These are phyloP conservation scores for Aspergillus jensenii DNA, from an alignment of 2,329 filamentous ascomycete genomes.

Conservation along the genomic window DNA sequence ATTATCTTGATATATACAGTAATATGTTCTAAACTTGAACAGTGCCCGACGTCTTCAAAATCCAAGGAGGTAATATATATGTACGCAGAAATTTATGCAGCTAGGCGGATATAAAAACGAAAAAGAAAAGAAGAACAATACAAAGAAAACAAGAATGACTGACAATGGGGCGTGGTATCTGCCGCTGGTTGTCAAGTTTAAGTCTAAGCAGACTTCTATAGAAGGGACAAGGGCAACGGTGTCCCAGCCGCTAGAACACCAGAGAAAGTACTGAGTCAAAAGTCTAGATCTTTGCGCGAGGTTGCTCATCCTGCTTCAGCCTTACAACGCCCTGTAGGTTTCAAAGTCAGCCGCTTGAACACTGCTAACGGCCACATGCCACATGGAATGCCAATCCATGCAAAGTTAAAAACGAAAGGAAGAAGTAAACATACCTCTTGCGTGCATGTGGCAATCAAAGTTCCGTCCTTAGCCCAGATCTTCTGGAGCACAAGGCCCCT, in stretches of 20 bases:
- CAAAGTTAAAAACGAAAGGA: conserved; percentile 7
- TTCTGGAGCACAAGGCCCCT: conserved; percentile 50
- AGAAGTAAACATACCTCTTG: conserved; percentile 45
- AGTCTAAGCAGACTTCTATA: not conserved
- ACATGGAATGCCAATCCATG: not conserved
- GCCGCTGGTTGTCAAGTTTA: not conserved
- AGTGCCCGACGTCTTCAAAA: not conserved
- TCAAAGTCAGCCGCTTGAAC: conserved; percentile 15
- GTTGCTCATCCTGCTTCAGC: conserved; percentile 43
- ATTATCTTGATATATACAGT: conserved; percentile 8
- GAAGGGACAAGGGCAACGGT: not conserved
- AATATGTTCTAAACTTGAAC: not conserved
- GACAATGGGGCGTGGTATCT: not conserved
- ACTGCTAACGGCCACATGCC: not conserved
- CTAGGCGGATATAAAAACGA: not conserved
- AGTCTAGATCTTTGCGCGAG: conserved; percentile 32
- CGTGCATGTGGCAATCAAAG: conserved; percentile 50
- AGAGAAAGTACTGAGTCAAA: not conserved
- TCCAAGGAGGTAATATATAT: not conserved
- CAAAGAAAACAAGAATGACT: not conserved
- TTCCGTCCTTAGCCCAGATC: conserved; percentile 51
- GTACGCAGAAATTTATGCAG: not conserved
- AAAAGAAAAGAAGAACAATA: not conserved
- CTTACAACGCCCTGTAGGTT: conserved; percentile 44
- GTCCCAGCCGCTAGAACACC: not conserved